Evolutionary conservation across 2,329 filamentous ascomycete genomes (phyloP).

Genomic region (Cladosporium sphaerospermum): DNA sequence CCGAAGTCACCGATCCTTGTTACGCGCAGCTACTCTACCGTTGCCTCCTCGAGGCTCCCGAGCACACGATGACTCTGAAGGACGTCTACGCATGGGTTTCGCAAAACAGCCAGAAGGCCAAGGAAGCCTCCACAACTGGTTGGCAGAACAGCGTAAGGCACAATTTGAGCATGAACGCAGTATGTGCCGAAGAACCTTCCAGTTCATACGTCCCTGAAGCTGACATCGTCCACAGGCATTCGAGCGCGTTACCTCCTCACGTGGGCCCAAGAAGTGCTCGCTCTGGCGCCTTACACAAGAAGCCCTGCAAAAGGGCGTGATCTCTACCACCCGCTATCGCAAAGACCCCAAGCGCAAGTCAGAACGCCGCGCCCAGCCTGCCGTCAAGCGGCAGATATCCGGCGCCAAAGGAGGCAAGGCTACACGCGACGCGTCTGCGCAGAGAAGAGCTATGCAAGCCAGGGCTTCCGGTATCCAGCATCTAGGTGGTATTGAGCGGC

Average conservation of each 20-base stretch:
- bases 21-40: slow-evolving; percentile 78
- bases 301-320: slow-evolving; percentile 64
- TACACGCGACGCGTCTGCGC: slow-evolving; percentile 24
- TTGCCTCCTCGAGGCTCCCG: slow-evolving; percentile 62
- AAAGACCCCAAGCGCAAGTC: slow-evolving; percentile 41
- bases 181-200: slow-evolving; percentile 43
- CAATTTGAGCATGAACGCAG: slow-evolving; percentile 91
- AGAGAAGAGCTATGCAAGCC: slow-evolving; percentile 4
- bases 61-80: slow-evolving; percentile 68
- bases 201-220: background rate
- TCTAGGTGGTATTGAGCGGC: slow-evolving; percentile 18
- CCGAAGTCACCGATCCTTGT: slow-evolving; percentile 22
- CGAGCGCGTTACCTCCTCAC: slow-evolving; percentile 42
- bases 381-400: slow-evolving; percentile 38
- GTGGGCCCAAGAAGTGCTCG: slow-evolving; percentile 57
- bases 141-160: slow-evolving; percentile 97
- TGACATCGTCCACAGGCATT: slow-evolving; percentile 42
- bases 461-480: background rate
- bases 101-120: slow-evolving; percentile 70
- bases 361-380: slow-evolving; percentile 22
- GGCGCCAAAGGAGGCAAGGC: slow-evolving; percentile 42
- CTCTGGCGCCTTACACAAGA: slow-evolving; percentile 72
- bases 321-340: slow-evolving; percentile 67
- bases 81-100: slow-evolving; percentile 90
- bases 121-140: slow-evolving; percentile 51